phyloP scores from a whole-genome alignment of 2,329 filamentous ascomycete species.

The Cladophialophora chaetospira region DNA sequence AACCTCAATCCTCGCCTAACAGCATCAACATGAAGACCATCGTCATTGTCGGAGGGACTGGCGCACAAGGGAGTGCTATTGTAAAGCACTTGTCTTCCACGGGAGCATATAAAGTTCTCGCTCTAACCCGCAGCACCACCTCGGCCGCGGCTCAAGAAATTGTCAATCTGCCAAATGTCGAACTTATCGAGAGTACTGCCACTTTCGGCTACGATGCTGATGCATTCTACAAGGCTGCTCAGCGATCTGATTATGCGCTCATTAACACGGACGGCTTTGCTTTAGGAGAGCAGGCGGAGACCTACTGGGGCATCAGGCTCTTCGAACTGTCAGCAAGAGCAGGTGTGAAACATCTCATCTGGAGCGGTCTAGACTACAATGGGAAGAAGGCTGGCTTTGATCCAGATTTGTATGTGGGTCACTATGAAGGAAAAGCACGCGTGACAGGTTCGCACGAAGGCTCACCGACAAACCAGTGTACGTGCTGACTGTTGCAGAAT shows the following conservation, averaged over 20 bases:
- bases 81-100: slow-evolving; percentile 38
- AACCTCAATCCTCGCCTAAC: not conserved
- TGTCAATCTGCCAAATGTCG: slow-evolving; percentile 46
- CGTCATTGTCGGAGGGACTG: slow-evolving; percentile 51
- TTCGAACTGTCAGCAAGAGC: slow-evolving; percentile 40
- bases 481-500: slow-evolving; percentile 8
- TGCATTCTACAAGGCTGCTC: slow-evolving; percentile 47
- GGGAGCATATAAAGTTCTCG: slow-evolving; percentile 37
- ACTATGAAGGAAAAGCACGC: slow-evolving; percentile 53
- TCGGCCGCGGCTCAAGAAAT: slow-evolving; percentile 48
- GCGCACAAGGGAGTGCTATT: slow-evolving; percentile 54
- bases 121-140: slow-evolving; percentile 51
- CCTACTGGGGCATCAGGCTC: slow-evolving; percentile 45
- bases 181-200: slow-evolving; percentile 50
- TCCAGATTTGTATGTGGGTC: slow-evolving; percentile 48
- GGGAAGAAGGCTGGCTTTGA: slow-evolving; percentile 52
- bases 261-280: slow-evolving; percentile 59
- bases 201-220: slow-evolving; percentile 42
- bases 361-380: slow-evolving; percentile 53
- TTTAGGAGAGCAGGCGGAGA: slow-evolving; percentile 54
- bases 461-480: not conserved
- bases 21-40: slow-evolving; percentile 16
- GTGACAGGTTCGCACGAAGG: slow-evolving; percentile 37
- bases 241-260: slow-evolving; percentile 50
- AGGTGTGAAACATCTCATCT: slow-evolving; percentile 47